Percentiles rank a stretch among this genome's conserved stretches.
phyloP scores from a whole-genome alignment of 176 grass and related monocot species.

The Bromus sterilis region DNA sequence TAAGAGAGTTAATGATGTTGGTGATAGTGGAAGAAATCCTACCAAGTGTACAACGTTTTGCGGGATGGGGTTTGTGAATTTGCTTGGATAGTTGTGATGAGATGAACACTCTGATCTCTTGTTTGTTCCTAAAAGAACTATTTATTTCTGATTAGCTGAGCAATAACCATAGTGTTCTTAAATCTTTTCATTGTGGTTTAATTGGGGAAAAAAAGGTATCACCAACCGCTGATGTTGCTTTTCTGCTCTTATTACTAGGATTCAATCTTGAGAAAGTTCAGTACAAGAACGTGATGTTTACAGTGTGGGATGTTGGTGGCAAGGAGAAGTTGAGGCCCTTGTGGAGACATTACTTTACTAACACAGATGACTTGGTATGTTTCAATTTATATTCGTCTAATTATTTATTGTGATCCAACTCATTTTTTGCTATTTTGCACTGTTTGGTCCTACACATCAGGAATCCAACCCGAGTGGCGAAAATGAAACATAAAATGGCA shows the following conservation, averaged over 20 bases:
- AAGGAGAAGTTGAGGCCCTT: constrained; percentile 78
- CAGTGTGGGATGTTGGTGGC: constrained; percentile 82
- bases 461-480: neutral
- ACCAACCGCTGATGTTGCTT: neutral
- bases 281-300: constrained; percentile 80
- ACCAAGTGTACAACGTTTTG: no score
- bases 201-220: neutral
- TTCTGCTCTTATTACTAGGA: constrained; percentile 29
- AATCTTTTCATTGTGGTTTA: neutral
- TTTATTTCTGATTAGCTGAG: neutral
- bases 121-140: no score
- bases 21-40: neutral
- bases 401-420: neutral
- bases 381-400: no score
- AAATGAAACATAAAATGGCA: neutral
- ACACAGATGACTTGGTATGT: constrained; percentile 76
- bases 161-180: neutral
- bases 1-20: neutral
- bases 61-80: no score
- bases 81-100: no score
- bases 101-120: no score
- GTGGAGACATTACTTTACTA: constrained; percentile 83
- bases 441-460: neutral
- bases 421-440: neutral
- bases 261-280: constrained; percentile 88